Evolutionary conservation across 2,329 filamentous ascomycete genomes (phyloP), one percentile per base, ranked within the genome.

Genomic region (Erysiphe neolycopersici): DNA sequence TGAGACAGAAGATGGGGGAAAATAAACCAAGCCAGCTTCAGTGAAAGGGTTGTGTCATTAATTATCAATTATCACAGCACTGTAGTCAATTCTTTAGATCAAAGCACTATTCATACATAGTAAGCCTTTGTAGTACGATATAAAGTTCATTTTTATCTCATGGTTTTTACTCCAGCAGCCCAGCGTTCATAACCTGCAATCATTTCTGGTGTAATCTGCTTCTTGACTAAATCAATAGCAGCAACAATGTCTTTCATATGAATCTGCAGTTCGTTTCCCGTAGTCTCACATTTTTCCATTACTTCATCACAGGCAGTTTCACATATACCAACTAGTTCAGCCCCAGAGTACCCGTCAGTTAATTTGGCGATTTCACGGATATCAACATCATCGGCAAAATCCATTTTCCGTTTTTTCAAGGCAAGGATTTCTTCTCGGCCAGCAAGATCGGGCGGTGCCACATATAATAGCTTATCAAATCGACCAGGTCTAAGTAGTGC

Each of bases 401-500:
- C 63, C 43, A 79, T 67, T 44, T 68, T 71, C 26, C 64, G 62
- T 1, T 75, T 69, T 54, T 78, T 73, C 43, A 82, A 75, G 14
- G 63, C 59, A 44, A 94, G 68, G 44, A 95, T 87, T 49, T 83
- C 78, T 54, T 69, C 71, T 9, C 87, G 69, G 0, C 83, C 83
- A 8, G 70, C 63, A 39, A 67, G 61, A 53, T 82, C 76, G 0
- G 87, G 87, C 3, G 82, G 79, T 0, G 81, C 79, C 38, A 94
- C 81, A 57, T 92, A 93, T 39, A 93, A 69, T 31, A 84, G 67
- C 50, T 78, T 71, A 54, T 92, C 83, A 58, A 95, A 81, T 26
- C 87, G 71, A 1, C 87, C 87, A 0, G 83, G 79, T 0, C 87
- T 73, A 55, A 93, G 71, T 31, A 95, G 67, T 0, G 87, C 87